Base-by-base conservation (phyloP, 768 basidiomycete genomes). In the Porphyrellus cyaneotinctus region DNA sequence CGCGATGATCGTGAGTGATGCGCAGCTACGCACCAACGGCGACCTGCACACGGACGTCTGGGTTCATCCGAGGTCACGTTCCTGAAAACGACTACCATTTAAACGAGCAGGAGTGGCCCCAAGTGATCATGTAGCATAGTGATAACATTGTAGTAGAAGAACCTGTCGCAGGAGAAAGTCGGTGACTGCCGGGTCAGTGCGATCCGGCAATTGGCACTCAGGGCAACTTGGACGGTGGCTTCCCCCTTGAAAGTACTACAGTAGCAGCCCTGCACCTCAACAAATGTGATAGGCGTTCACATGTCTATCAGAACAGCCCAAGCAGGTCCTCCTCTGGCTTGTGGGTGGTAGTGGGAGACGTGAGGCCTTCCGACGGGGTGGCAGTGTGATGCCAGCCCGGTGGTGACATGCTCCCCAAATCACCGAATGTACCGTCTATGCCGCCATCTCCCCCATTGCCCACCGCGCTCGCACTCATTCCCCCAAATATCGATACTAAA, bases 401-500 rank as follows among this genome's bases (percentile, higher is more conserved):
- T 26, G 59, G 47, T 26, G 58, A 59, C 26, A 58, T 30, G 30
- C 51, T 48, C 12, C 62, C 54, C 9, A 60, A 64, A 7, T 63
- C 64, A 42, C 62, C 59, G 23, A 61, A 60, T 9, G 26, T 51
- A 46, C 31, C 39, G 2, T 58, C 58, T 8, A 30, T 28, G 33
- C 59, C 20, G 51, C 51, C 33, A 52, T 28, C 42, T 28, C 53
- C 58, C 49, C 53, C 51, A 56, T 61, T 8, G 28, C 33, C 41
- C 17, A 49, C 52, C 12, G 53, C 61, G 28, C 64, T 65, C 49
- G 56, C 72, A 66, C 57, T 74, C 64, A 63, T 73, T 63, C 70
- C 75, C 15, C 91, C 91, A 66, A 97, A 97, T 59, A 97, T 90
- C 9, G 92, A 94, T 22, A 95, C 92, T 12, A 97, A 78, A 67